phyloP scores from a whole-genome alignment of 2,329 filamentous ascomycete species.

The Neurospora crassa region DNA sequence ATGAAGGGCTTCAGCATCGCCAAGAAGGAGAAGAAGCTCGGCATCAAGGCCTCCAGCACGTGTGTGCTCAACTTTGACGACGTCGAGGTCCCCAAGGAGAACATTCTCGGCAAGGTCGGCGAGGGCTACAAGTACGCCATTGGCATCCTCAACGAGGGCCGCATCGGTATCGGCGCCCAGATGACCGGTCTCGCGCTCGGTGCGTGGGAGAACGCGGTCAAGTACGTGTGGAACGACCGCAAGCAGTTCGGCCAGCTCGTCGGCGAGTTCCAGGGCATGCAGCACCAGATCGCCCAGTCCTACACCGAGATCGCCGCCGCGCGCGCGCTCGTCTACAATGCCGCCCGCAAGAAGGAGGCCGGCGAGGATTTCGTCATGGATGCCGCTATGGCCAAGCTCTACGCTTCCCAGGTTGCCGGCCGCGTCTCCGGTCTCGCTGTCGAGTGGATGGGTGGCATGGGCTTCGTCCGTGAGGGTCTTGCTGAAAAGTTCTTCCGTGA shows the following conservation, averaged over 20 bases:
- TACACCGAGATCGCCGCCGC: slow-evolving; percentile 91
- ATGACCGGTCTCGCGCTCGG: slow-evolving; percentile 96
- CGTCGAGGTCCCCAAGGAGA: slow-evolving; percentile 78
- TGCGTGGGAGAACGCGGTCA: slow-evolving; percentile 88
- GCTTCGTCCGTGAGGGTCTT: slow-evolving; percentile 89
- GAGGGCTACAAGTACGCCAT: slow-evolving; percentile 99
- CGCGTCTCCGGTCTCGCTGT: slow-evolving; percentile 77
- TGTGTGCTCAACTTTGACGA: slow-evolving; percentile 98
- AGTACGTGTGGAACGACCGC: slow-evolving; percentile 95
- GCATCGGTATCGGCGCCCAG: slow-evolving; percentile 95
- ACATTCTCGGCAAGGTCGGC: slow-evolving; percentile 79
- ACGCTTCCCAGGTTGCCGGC: slow-evolving; percentile 84
- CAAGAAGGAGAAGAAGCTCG: slow-evolving; percentile 99
- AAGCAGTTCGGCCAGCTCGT: slow-evolving; percentile 92
- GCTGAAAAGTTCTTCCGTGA: slow-evolving; percentile 98
- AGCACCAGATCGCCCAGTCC: slow-evolving; percentile 94
- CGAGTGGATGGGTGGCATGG: slow-evolving; percentile 99
- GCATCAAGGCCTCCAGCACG: slow-evolving; percentile 90
- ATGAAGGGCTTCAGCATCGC: slow-evolving; percentile 86
- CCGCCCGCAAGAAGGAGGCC: slow-evolving; percentile 94
- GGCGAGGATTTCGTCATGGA: slow-evolving; percentile 92
- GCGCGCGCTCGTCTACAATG: slow-evolving; percentile 88
- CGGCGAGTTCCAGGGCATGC: slow-evolving; percentile 98
- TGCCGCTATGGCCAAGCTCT: slow-evolving; percentile 97
- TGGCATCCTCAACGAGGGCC: slow-evolving; percentile 83